These are phyloP conservation scores for Kodamaea anthophila DNA, from an alignment of 1,139 yeast species.

Conservation along the genomic window DNA sequence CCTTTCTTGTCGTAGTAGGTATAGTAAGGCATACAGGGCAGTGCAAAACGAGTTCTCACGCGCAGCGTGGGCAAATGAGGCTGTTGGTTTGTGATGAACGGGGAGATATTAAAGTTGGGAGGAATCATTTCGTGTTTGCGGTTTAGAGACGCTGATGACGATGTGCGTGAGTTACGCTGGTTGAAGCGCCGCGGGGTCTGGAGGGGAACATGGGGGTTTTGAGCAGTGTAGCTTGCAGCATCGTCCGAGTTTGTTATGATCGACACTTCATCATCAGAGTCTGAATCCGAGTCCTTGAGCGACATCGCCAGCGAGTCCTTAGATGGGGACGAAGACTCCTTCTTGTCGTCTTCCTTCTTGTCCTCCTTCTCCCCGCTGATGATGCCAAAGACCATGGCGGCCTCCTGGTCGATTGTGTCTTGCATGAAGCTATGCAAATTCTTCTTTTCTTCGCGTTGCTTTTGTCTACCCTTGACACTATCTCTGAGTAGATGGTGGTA, in stretches of 20 bases:
- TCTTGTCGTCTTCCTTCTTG: constrained; percentile 6
- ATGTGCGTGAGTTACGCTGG: constrained; percentile 15
- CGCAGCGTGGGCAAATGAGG: constrained; percentile 1
- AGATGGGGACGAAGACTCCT: too few species aligned
- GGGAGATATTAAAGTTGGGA: constrained; percentile 9
- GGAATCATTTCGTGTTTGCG: constrained; percentile 9
- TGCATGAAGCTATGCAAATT: constrained; percentile 14
- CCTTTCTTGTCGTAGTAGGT: constrained; percentile 1
- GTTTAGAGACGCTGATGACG: constrained; percentile 20
- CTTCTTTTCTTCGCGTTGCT: constrained; percentile 4
- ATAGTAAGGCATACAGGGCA: constrained; percentile 4
- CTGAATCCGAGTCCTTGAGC: constrained; percentile 6
- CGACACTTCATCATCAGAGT: constrained; percentile 33
- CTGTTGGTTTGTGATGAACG: constrained; percentile 15
- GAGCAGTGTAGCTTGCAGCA: constrained; percentile 22
- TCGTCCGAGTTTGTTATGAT: constrained; percentile 39
- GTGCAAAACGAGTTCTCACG: constrained; percentile 2
- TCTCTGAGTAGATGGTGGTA: constrained; percentile 14
- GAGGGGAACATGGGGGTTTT: constrained; percentile 8
- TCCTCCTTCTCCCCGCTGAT: constrained; percentile 19
- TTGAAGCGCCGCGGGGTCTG: constrained; percentile 4
- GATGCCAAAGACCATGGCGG: constrained; percentile 44
- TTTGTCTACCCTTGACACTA: constrained; percentile 7
- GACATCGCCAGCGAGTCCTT: background rate
- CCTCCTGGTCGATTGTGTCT: constrained; percentile 32